Percentiles rank a stretch among this genome's conserved stretches.
Evolutionary conservation across 306 rosid species (phyloP).

Genomic region (Cucurbita pepo): DNA sequence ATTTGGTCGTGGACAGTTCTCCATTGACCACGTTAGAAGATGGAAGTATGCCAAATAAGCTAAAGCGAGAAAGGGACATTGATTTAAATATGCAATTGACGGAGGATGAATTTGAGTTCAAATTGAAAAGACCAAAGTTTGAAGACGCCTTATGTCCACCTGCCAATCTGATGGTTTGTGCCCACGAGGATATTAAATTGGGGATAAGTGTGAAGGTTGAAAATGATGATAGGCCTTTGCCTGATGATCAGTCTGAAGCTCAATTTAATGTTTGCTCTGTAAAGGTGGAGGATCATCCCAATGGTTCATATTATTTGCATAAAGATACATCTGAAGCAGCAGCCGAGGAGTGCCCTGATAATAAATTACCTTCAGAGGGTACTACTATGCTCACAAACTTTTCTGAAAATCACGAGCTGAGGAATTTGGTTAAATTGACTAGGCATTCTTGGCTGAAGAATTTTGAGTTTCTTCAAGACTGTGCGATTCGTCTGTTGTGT

Average conservation of each 20-base stretch:
- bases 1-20: slow-evolving; percentile 25
- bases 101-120: slow-evolving; percentile 36
- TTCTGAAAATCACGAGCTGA: slow-evolving; percentile 49
- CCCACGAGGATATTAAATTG: slow-evolving; percentile 27
- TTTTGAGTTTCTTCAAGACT: slow-evolving; percentile 82
- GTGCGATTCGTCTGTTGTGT: slow-evolving; percentile 79
- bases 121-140: slow-evolving; percentile 52
- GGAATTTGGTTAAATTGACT: slow-evolving; percentile 59
- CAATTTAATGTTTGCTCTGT: slow-evolving; percentile 18
- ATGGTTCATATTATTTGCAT: slow-evolving; percentile 13
- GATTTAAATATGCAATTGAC: slow-evolving; percentile 60
- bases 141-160: slow-evolving; percentile 37
- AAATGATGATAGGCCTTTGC: slow-evolving; percentile 25
- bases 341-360: slow-evolving; percentile 20
- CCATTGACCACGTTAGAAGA: slow-evolving; percentile 38
- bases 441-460: slow-evolving; percentile 85
- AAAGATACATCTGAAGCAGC: slow-evolving; percentile 16
- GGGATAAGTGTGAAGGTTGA: slow-evolving; percentile 31
- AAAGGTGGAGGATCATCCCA: slow-evolving; percentile 30
- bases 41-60: slow-evolving; percentile 20
- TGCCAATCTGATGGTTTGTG: slow-evolving; percentile 24
- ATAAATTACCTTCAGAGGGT: slow-evolving; percentile 30
- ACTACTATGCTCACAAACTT: slow-evolving; percentile 18
- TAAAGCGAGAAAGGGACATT: slow-evolving; percentile 66
- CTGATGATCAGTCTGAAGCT: slow-evolving; percentile 31